These are phyloP conservation scores for Zygosaccharomyces sapae DNA, from an alignment of 1,139 yeast genomes.

Conservation along the genomic window DNA sequence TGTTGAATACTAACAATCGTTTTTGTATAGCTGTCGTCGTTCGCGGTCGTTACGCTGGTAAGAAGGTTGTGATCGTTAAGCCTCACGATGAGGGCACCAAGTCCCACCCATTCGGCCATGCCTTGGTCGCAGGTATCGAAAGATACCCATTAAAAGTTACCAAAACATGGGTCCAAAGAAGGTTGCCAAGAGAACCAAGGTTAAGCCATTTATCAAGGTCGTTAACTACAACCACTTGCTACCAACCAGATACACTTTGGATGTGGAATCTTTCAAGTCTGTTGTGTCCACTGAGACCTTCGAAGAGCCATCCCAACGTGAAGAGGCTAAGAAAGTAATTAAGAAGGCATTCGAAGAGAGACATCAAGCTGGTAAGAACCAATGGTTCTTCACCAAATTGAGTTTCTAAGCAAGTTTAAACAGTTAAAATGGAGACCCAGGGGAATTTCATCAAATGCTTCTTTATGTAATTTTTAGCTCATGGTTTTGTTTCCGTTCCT, in stretches of 20 bases:
- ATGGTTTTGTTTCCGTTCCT: slow-evolving; percentile 15
- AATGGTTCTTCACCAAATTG: slow-evolving; percentile 99
- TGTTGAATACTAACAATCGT: slow-evolving; percentile 26
- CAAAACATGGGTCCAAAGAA: slow-evolving; percentile 93
- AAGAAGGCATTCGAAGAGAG: slow-evolving; percentile 99
- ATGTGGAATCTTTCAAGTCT: slow-evolving; percentile 91
- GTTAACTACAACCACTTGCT: slow-evolving; percentile 99
- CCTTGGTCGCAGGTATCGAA: slow-evolving; percentile 99
- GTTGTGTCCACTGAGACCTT: slow-evolving; percentile 90
- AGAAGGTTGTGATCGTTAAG: slow-evolving; percentile 98
- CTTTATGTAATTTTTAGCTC: slow-evolving; percentile 19
- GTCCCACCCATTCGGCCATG: slow-evolving; percentile 98
- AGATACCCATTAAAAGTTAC: slow-evolving; percentile 97
- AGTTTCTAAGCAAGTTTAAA: slow-evolving; percentile 65
- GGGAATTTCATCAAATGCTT: slow-evolving; percentile 16
- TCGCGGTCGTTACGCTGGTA: slow-evolving; percentile 99
- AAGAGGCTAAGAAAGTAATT: slow-evolving; percentile 98
- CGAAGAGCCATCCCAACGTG: slow-evolving; percentile 97
- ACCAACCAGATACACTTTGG: slow-evolving; percentile 99
- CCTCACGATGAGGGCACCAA: slow-evolving; percentile 99
- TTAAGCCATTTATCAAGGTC: slow-evolving; percentile 98
- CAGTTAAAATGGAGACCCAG: slow-evolving; percentile 14
- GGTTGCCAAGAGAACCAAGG: slow-evolving; percentile 94
- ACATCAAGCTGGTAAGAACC: slow-evolving; percentile 99
- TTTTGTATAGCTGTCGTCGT: slow-evolving; percentile 80